phyloP scores from a whole-genome alignment of 441 rosid genomes.

The Biscutella laevigata region DNA sequence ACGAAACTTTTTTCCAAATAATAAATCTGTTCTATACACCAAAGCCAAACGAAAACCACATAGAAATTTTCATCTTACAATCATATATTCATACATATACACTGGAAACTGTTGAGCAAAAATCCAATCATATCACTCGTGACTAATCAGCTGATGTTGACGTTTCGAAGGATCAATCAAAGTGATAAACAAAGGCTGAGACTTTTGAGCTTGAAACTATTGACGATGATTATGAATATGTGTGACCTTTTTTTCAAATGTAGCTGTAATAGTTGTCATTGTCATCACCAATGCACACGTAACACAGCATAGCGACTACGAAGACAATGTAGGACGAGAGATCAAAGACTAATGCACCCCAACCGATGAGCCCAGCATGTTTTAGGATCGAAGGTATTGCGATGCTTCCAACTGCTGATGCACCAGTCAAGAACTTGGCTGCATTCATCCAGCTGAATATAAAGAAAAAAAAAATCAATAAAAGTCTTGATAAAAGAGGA shows the following conservation, averaged over 20 bases:
- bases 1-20: neutral
- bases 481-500: neutral
- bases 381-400: constrained; percentile 84
- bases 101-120: neutral
- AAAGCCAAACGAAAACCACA: constrained; percentile 5
- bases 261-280: constrained; percentile 41
- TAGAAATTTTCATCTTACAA: constrained; percentile 3
- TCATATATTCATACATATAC: constrained; percentile 14
- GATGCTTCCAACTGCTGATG: constrained; percentile 82
- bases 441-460: constrained; percentile 75
- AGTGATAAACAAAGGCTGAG: neutral
- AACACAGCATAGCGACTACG: constrained; percentile 58
- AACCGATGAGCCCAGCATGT: constrained; percentile 83
- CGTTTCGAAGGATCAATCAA: neutral
- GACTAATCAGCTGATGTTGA: neutral
- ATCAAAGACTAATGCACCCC: constrained; percentile 86
- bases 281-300: constrained; percentile 38
- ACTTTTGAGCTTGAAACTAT: constrained; percentile 12
- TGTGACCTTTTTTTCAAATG: constrained; percentile 33
- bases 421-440: constrained; percentile 88
- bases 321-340: constrained; percentile 67
- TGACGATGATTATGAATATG: neutral
- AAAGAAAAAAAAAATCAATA: neutral
- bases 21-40: constrained; percentile 7
- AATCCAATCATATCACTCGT: neutral